These are phyloP conservation scores for Rhizopus stolonifer DNA, from an alignment of 371 early-diverging fungal species.

Conservation along the genomic window DNA sequence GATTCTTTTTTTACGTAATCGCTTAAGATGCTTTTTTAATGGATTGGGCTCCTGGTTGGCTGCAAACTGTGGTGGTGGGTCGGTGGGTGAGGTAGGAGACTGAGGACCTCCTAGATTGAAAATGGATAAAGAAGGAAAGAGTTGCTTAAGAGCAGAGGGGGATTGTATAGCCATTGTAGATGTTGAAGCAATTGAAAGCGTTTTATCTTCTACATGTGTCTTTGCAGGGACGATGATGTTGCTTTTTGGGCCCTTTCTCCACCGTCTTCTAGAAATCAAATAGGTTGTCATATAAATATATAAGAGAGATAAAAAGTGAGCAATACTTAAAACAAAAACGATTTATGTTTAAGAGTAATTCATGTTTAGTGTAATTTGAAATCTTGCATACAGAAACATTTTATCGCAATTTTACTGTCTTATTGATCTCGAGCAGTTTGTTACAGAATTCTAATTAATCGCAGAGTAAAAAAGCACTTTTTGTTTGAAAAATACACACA, in stretches of 20 bases:
- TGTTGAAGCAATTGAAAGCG: constrained; percentile 61
- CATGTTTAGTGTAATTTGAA: constrained; percentile 1
- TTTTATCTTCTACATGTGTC: constrained; percentile 21
- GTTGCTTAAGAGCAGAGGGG: constrained; percentile 26
- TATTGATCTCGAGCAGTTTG: too few relatives aligned
- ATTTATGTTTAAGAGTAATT: background rate
- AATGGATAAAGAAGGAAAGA: constrained; percentile 38
- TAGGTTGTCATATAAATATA: background rate
- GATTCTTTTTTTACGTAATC: constrained; percentile 5
- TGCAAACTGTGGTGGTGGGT: constrained; percentile 35
- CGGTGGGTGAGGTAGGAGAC: constrained; percentile 17
- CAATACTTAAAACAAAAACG: background rate
- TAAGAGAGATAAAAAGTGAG: background rate
- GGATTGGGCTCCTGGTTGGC: constrained; percentile 7
- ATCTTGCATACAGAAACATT: background rate
- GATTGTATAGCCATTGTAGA: constrained; percentile 9
- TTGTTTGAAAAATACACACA: too few relatives aligned
- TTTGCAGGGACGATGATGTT: constrained; percentile 5
- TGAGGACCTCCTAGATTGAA: constrained; percentile 9
- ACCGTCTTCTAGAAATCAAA: constrained; percentile 10
- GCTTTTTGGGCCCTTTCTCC: constrained; percentile 10
- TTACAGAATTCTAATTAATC: too few relatives aligned
- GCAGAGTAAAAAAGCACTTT: too few relatives aligned
- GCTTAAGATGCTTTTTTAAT: background rate
- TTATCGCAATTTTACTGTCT: too few relatives aligned